Evolutionary conservation across 2,329 filamentous ascomycete species (phyloP).

Genomic region (Fusarium poae): DNA sequence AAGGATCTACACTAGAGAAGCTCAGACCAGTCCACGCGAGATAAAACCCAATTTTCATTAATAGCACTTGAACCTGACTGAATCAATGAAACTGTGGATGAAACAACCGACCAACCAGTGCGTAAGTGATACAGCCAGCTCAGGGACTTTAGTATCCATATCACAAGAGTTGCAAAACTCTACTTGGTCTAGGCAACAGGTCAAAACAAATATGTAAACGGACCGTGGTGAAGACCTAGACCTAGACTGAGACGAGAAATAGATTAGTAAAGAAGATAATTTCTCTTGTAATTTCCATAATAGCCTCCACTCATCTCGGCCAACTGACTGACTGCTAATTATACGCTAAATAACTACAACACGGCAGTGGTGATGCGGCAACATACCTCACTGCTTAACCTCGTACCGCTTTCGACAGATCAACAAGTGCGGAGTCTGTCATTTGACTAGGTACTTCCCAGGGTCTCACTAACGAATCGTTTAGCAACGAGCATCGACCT

Average conservation of each 20-base stretch:
- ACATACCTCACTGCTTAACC: constrained; percentile 12
- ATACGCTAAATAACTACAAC: background rate
- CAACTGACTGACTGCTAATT: constrained; percentile 9
- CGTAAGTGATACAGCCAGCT: constrained; percentile 6
- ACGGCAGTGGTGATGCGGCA: constrained; percentile 22
- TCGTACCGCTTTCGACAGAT: constrained; percentile 25
- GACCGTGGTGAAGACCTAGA: background rate
- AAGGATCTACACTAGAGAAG: constrained; percentile 33
- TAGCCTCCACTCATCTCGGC: constrained; percentile 7
- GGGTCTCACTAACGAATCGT: constrained; percentile 27
- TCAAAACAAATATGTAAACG: constrained; percentile 2
- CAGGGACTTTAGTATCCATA: constrained; percentile 12
- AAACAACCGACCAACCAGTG: constrained; percentile 25
- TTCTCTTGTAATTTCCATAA: constrained; percentile 8
- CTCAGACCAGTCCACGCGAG: constrained; percentile 24
- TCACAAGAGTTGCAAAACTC: constrained; percentile 15
- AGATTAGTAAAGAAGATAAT: background rate
- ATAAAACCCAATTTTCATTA: constrained; percentile 29
- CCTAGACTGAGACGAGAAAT: background rate
- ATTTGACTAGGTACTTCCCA: constrained; percentile 17
- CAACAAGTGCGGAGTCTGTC: constrained; percentile 5
- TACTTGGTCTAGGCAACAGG: background rate
- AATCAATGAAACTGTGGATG: constrained; percentile 23
- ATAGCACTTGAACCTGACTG: background rate
- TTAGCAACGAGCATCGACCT: constrained; percentile 18